A percentile compares a stretch with the other conserved stretches of the same genome.
These are phyloP conservation scores for Fagopyrum esculentum DNA, from an alignment of 148 eudicot species.

Conservation along the genomic window DNA sequence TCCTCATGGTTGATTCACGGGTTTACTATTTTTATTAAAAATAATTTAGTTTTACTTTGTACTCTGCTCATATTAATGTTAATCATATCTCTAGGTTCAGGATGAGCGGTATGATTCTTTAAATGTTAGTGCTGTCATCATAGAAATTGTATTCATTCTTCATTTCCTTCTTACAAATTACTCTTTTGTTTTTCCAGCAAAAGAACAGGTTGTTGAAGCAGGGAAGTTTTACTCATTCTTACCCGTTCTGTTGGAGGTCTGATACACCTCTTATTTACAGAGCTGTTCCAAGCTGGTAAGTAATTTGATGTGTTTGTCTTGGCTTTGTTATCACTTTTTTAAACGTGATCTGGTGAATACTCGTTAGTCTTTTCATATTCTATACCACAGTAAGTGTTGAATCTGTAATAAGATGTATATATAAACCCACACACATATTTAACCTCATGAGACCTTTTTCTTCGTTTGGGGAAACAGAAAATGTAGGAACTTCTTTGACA, in stretches of 20 bases:
- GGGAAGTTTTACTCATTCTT: conserved; percentile 75
- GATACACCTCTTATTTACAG: conserved; percentile 96
- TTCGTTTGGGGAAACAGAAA: no score
- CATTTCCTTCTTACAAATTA: not conserved
- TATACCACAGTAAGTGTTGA: no score
- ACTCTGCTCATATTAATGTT: no score
- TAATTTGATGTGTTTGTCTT: not conserved
- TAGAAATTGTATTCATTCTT: no score
- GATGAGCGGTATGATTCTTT: no score
- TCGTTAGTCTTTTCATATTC: not conserved
- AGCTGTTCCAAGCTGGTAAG: conserved; percentile 97
- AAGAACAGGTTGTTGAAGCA: conserved; percentile 78
- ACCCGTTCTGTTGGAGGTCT: conserved; percentile 97
- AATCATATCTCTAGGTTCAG: no score
- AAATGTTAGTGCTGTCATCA: no score
- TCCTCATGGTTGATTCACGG: no score
- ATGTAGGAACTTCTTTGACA: no score
- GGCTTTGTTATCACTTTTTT: not conserved
- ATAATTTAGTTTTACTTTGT: no score
- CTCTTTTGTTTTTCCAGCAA: conserved; percentile 34
- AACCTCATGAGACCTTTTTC: not conserved
- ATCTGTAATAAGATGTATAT: no score
- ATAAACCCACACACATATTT: not conserved
- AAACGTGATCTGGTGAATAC: not conserved
- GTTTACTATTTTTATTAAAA: no score